phyloP scores from a whole-genome alignment of 352 stramenopile genomes.

The Sclerospora graminicola region DNA sequence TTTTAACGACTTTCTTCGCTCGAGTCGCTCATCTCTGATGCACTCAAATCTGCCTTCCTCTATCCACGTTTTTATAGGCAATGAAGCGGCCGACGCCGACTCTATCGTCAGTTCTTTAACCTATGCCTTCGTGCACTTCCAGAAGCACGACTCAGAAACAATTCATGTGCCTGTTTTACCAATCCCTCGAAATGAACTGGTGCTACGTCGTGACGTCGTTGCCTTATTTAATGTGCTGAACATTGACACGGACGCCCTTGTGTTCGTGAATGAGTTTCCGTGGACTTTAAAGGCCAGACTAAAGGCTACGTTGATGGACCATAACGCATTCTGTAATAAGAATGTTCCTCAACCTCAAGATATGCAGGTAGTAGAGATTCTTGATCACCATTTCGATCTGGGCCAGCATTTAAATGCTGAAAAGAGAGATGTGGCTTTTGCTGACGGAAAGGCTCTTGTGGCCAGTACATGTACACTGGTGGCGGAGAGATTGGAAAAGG shows the following conservation, averaged over 20 bases:
- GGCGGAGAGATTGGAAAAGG: slow-evolving; percentile 38
- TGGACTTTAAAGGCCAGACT: slow-evolving; percentile 28
- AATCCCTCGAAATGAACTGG: slow-evolving; percentile 49
- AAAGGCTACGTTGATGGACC: slow-evolving; percentile 52
- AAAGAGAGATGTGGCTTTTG: slow-evolving; percentile 60
- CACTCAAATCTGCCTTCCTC: background rate
- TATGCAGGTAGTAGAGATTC: slow-evolving; percentile 49
- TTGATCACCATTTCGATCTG: slow-evolving; percentile 73
- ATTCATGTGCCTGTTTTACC: slow-evolving; percentile 49
- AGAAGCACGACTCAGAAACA: slow-evolving; percentile 2
- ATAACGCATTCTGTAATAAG: slow-evolving; percentile 66
- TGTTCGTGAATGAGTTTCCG: slow-evolving; percentile 75
- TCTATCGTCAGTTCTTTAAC: slow-evolving; percentile 74
- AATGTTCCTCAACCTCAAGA: slow-evolving; percentile 15
- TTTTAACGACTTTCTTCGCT: slow-evolving; percentile 16
- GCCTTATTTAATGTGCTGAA: slow-evolving; percentile 42
- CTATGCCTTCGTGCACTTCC: slow-evolving; percentile 38
- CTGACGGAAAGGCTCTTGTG: slow-evolving; percentile 50
- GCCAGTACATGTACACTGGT: slow-evolving; percentile 73
- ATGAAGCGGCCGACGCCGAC: slow-evolving; percentile 73
- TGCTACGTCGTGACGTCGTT: slow-evolving; percentile 58
- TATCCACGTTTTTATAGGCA: slow-evolving; percentile 64
- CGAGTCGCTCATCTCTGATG: slow-evolving; percentile 5
- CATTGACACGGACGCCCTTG: slow-evolving; percentile 39
- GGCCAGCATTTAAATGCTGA: slow-evolving; percentile 28